phyloP scores from a whole-genome alignment of 2,329 filamentous ascomycete species.

The Cladosporium sp. region DNA sequence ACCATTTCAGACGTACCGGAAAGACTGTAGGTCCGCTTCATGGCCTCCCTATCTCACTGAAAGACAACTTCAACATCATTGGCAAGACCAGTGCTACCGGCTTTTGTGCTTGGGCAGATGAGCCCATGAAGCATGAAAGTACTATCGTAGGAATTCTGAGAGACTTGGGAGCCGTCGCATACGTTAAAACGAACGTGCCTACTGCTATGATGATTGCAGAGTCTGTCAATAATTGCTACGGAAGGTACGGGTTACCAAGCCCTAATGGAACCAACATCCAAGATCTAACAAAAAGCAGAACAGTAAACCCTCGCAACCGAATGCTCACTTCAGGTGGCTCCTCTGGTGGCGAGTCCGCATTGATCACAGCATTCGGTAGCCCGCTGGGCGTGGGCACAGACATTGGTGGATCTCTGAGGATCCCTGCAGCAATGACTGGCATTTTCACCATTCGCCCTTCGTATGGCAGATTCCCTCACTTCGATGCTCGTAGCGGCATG shows the following conservation, averaged over 20 bases:
- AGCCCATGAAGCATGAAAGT: conserved; percentile 52
- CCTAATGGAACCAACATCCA: too few relatives aligned
- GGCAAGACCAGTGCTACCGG: conserved; percentile 58
- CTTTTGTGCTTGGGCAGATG: conserved; percentile 55
- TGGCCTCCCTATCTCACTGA: conserved; percentile 60
- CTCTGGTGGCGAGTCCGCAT: conserved; percentile 60
- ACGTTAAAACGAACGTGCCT: conserved; percentile 65
- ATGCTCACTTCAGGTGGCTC: conserved; percentile 57
- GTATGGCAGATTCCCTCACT: conserved; percentile 55
- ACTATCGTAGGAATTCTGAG: conserved; percentile 53
- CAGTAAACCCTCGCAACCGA: conserved; percentile 55
- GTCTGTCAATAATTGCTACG: conserved; percentile 59
- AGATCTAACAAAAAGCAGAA: conserved; percentile 13
- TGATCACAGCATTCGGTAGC: conserved; percentile 55
- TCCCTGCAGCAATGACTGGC: conserved; percentile 52
- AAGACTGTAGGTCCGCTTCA: conserved; percentile 57
- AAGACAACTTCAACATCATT: conserved; percentile 62
- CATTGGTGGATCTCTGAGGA: conserved; percentile 53
- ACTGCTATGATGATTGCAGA: conserved; percentile 66
- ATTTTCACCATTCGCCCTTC: conserved; percentile 54
- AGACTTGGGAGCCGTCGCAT: conserved; percentile 58
- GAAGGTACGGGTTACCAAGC: conserved; percentile 33
- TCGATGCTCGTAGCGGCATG: conserved; percentile 49
- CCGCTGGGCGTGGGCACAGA: conserved; percentile 59
- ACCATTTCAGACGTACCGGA: conserved; percentile 41